Conservation (phyloP, 2,329 filamentous ascomycete genomes). For the Colletotrichum sp. region DNA sequence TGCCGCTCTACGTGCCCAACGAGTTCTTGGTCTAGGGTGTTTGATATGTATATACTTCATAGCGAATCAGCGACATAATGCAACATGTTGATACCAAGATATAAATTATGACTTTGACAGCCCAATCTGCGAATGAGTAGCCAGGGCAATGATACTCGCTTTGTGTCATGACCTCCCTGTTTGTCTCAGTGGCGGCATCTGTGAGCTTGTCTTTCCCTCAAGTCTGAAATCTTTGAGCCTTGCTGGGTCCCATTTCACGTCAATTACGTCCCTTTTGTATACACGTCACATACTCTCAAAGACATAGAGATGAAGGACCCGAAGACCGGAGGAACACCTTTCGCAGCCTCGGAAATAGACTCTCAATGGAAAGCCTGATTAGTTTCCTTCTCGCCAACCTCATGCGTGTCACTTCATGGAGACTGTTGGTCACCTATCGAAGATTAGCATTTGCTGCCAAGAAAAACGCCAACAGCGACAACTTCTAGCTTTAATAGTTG, state of each 20-base stretch:
- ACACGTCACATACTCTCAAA: background rate
- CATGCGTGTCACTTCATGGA: background rate
- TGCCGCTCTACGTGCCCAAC: constrained; percentile 6
- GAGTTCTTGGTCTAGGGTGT: constrained; percentile 10
- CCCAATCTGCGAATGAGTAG: background rate
- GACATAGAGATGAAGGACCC: background rate
- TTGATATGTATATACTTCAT: background rate
- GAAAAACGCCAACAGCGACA: background rate
- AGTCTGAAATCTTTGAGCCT: background rate
- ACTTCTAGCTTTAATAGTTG: too few relatives aligned
- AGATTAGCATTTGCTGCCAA: background rate
- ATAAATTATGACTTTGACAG: background rate
- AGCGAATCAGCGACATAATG: background rate
- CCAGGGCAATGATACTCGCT: background rate
- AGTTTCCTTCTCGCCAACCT: background rate
- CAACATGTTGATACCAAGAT: background rate
- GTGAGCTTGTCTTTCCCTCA: background rate
- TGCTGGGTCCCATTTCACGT: background rate
- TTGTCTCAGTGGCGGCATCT: background rate
- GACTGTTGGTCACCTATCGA: background rate
- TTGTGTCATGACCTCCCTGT: too few relatives aligned
- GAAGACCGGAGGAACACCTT: background rate
- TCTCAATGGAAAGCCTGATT: background rate
- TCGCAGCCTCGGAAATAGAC: background rate
- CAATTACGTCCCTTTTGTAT: background rate